Evolutionary conservation across 2,329 filamentous ascomycete species (phyloP).

Genomic region (Fonsecaea erecta): DNA sequence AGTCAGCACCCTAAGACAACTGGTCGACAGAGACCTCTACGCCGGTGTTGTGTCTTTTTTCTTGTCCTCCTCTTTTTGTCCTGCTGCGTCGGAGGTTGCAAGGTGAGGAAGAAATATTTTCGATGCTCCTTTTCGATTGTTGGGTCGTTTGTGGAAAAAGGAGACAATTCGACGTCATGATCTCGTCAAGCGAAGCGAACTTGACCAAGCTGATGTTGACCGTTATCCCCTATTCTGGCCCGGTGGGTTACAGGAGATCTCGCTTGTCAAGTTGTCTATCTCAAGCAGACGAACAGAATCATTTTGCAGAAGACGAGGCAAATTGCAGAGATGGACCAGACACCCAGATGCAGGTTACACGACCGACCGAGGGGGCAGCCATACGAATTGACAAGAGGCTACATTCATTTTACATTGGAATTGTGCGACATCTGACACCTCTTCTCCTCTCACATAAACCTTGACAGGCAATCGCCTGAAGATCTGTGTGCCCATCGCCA

Average conservation of each 20-base stretch:
- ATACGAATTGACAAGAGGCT: slow-evolving; percentile 1
- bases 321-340: background rate
- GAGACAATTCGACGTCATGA: slow-evolving; percentile 30
- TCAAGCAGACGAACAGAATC: background rate
- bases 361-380: background rate
- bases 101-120: slow-evolving; percentile 8
- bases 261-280: background rate
- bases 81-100: background rate
- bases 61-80: background rate
- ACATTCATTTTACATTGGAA: background rate
- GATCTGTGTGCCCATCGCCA: too few species aligned
- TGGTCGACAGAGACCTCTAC: too few species aligned
- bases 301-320: background rate
- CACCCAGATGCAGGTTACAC: background rate
- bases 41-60: background rate
- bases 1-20: background rate
- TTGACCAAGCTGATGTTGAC: slow-evolving; percentile 14
- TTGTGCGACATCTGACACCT: background rate
- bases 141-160: slow-evolving; percentile 15
- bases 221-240: slow-evolving; percentile 14
- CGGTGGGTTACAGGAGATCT: slow-evolving; percentile 18
- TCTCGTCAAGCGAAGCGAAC: slow-evolving; percentile 29
- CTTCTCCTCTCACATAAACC: background rate
- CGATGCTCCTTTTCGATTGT: slow-evolving; percentile 18
- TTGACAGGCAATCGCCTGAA: too few species aligned